Percentiles rank a stretch among this genome's conserved stretches.
Conservation (phyloP, 306 rosid genomes). For the Alnus rubra region DNA sequence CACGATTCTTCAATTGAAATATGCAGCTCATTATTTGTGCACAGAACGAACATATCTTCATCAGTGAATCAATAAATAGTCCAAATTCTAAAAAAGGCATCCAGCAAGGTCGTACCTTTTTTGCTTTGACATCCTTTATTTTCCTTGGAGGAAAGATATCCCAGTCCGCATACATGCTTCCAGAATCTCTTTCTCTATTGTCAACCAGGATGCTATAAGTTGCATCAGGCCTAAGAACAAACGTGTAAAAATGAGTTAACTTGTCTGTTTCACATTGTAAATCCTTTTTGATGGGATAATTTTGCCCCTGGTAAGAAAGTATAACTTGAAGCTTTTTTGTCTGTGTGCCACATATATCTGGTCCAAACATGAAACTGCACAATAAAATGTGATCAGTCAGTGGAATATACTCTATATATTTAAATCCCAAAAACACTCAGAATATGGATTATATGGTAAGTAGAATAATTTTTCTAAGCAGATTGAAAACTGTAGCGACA, state of each 20-base stretch:
- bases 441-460: not conserved
- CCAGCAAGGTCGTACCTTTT: slow-evolving; percentile 41
- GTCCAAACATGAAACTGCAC: slow-evolving; percentile 94
- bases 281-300: slow-evolving; percentile 89
- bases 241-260: slow-evolving; percentile 95
- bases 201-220: slow-evolving; percentile 85
- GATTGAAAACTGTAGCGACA: not conserved
- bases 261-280: slow-evolving; percentile 94
- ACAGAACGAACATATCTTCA: not conserved
- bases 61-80: slow-evolving; percentile 4
- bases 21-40: not conserved
- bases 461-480: not conserved
- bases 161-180: slow-evolving; percentile 96
- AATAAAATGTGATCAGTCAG: slow-evolving; percentile 29
- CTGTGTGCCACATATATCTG: slow-evolving; percentile 88
- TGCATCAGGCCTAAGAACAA: slow-evolving; percentile 89
- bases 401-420: not conserved
- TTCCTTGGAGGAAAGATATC: slow-evolving; percentile 98
- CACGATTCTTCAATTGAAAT: not conserved
- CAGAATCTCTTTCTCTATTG: slow-evolving; percentile 88
- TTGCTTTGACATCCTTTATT: slow-evolving; percentile 74
- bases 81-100: not conserved
- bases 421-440: not conserved
- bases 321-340: slow-evolving; percentile 91
- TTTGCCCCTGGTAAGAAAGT: slow-evolving; percentile 95